A percentile compares a stretch with the other conserved stretches of the same genome.
Conservation (phyloP, 139 green algal species). For the Chlorella sorokiniana region DNA sequence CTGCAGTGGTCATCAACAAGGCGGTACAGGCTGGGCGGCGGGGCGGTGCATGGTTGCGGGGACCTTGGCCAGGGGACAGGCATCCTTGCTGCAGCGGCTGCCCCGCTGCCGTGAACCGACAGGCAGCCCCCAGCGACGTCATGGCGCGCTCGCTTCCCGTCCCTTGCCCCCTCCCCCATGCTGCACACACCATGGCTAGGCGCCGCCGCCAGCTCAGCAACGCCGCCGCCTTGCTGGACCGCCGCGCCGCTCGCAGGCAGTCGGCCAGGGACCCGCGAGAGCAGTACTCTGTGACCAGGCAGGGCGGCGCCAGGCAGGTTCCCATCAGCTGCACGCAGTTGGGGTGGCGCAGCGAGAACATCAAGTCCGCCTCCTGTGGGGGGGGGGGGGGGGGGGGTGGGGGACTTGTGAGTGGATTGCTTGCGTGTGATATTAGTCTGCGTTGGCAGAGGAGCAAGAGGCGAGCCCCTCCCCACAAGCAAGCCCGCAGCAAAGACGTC, state of each 20-base stretch:
- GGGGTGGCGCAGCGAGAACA: slow-evolving; percentile 57
- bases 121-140: too few species aligned
- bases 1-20: too few species aligned
- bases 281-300: slow-evolving; percentile 44
- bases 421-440: not conserved
- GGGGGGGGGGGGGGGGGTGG: not conserved
- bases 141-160: too few species aligned
- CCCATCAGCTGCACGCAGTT: slow-evolving; percentile 70
- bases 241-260: slow-evolving; percentile 39
- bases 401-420: not conserved
- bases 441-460: too few species aligned
- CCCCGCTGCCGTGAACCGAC: too few species aligned
- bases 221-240: not conserved
- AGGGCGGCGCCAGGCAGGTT: slow-evolving; percentile 46
- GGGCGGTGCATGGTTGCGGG: too few species aligned
- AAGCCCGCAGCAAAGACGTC: too few species aligned
- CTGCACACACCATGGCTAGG: slow-evolving; percentile 1
- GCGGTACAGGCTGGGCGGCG: too few species aligned
- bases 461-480: too few species aligned
- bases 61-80: too few species aligned
- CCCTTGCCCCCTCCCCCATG: too few species aligned
- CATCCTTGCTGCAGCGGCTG: too few species aligned
- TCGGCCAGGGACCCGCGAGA: slow-evolving; percentile 59
- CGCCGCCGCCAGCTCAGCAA: slow-evolving; percentile 39
- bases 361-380: slow-evolving; percentile 56